Conservation (phyloP, 805 yeast genomes). For the Candida alai region DNA sequence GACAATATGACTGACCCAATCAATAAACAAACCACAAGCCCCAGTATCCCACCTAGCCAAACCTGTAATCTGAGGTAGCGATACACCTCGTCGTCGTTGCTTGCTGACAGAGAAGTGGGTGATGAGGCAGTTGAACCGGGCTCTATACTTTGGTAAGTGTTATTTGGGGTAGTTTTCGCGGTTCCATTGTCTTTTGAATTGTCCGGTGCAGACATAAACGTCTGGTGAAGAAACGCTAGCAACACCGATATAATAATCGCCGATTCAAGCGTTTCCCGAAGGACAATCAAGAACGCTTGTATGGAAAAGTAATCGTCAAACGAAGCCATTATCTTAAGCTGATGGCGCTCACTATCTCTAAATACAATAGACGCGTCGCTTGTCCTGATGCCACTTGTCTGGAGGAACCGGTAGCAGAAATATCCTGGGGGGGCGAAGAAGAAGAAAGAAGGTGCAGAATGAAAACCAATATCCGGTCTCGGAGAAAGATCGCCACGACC, state of each 20-base stretch:
- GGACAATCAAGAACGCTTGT: conserved; percentile 68
- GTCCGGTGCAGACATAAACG: conserved; percentile 18
- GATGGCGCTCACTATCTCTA: too few relatives aligned
- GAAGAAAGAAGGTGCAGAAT: too few relatives aligned
- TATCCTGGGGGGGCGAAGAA: too few relatives aligned
- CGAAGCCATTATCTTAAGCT: conserved; percentile 2
- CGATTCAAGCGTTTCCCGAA: conserved; percentile 72
- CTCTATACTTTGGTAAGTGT: conserved; percentile 6
- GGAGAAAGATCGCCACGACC: too few relatives aligned
- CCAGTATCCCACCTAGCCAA: conserved; percentile 43
- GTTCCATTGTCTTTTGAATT: conserved; percentile 3
- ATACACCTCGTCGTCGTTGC: conserved; percentile 6
- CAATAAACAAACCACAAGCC: conserved; percentile 35
- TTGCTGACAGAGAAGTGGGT: not conserved
- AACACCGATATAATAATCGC: conserved; percentile 74
- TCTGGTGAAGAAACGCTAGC: conserved; percentile 66
- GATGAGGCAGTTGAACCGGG: not conserved
- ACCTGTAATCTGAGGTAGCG: conserved; percentile 33
- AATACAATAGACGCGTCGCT: not conserved
- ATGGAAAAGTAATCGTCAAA: conserved; percentile 53
- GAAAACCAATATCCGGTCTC: too few relatives aligned
- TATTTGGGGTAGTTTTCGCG: conserved; percentile 2
- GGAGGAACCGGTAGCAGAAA: too few relatives aligned
- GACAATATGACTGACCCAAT: conserved; percentile 37
- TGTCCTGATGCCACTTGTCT: too few relatives aligned